phyloP scores from a whole-genome alignment of 306 rosid genomes.

The Medicago lupulina region DNA sequence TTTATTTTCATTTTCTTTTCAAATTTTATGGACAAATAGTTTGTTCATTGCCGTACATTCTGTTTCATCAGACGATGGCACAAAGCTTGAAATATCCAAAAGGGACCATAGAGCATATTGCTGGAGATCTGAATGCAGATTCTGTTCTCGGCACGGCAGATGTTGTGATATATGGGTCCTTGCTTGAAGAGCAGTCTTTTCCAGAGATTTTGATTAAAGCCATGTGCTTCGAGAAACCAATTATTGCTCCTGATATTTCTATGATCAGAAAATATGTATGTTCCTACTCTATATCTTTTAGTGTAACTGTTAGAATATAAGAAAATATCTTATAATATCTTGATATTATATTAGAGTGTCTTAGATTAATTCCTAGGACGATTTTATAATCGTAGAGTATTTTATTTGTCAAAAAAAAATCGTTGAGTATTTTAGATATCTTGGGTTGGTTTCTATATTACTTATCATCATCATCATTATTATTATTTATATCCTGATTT shows the following conservation, averaged over 20 bases:
- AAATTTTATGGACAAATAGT: constrained; percentile 38
- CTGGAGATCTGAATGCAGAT: constrained; percentile 68
- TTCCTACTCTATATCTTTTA: constrained; percentile 38
- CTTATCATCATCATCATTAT: too few species aligned
- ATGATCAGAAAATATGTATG: constrained; percentile 82
- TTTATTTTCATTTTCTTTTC: constrained; percentile 23
- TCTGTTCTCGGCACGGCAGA: constrained; percentile 63
- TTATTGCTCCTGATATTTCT: constrained; percentile 84
- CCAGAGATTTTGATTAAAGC: constrained; percentile 86
- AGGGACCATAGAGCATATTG: constrained; percentile 71
- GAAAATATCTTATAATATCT: too few species aligned
- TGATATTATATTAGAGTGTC: too few species aligned
- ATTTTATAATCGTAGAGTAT: too few species aligned
- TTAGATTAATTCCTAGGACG: too few species aligned
- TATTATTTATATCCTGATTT: too few species aligned
- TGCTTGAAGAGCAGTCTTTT: constrained; percentile 80
- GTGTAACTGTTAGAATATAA: too few species aligned
- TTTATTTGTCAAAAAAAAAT: too few species aligned
- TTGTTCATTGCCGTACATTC: constrained; percentile 43
- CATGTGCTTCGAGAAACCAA: constrained; percentile 90
- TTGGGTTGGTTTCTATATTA: too few species aligned
- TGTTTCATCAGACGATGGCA: constrained; percentile 71
- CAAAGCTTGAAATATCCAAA: constrained; percentile 77
- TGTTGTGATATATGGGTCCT: constrained; percentile 86
- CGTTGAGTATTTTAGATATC: too few species aligned